A percentile compares a stretch with the other conserved stretches of the same genome.
These are phyloP conservation scores for Arthromyces matolae DNA, from an alignment of 768 basidiomycete genomes.

Conservation along the genomic window DNA sequence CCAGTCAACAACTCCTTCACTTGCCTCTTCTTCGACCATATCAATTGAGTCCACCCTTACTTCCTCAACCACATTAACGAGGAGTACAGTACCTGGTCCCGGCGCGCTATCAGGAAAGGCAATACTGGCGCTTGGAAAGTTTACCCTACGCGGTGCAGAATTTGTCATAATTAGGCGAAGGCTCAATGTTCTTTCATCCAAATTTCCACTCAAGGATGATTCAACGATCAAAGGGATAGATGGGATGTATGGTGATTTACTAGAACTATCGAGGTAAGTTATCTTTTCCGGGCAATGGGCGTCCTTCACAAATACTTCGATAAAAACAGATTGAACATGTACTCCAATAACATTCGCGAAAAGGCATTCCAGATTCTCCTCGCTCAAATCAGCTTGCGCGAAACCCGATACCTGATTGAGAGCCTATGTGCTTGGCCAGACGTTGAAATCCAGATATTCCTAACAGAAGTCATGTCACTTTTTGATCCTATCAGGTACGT, in stretches of 20 bases:
- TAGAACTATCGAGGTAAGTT: constrained; percentile 25
- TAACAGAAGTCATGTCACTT: constrained; percentile 3
- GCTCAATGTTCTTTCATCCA: constrained; percentile 14
- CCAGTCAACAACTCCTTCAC: no score
- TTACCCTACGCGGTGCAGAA: constrained; percentile 23
- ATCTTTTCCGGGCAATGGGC: no score
- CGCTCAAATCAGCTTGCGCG: constrained; percentile 8
- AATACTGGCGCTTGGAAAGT: constrained; percentile 24
- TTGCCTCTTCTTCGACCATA: neutral
- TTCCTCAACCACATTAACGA: neutral
- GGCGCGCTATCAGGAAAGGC: constrained; percentile 25
- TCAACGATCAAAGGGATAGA: constrained; percentile 13
- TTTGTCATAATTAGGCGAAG: constrained; percentile 20
- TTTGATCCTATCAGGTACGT: constrained; percentile 9
- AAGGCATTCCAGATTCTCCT: constrained; percentile 8
- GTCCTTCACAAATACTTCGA: no score
- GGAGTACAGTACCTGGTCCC: constrained; percentile 19
- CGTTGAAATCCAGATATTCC: constrained; percentile 9
- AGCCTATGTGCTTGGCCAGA: constrained; percentile 7
- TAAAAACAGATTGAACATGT: constrained; percentile 3
- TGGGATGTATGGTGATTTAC: constrained; percentile 23
- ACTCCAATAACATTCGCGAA: constrained; percentile 1
- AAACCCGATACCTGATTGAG: constrained; percentile 5
- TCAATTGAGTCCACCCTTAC: neutral
- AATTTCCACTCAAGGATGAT: constrained; percentile 4